phyloP scores from a whole-genome alignment of 352 stramenopile species.

The Pythium folliculosum region DNA sequence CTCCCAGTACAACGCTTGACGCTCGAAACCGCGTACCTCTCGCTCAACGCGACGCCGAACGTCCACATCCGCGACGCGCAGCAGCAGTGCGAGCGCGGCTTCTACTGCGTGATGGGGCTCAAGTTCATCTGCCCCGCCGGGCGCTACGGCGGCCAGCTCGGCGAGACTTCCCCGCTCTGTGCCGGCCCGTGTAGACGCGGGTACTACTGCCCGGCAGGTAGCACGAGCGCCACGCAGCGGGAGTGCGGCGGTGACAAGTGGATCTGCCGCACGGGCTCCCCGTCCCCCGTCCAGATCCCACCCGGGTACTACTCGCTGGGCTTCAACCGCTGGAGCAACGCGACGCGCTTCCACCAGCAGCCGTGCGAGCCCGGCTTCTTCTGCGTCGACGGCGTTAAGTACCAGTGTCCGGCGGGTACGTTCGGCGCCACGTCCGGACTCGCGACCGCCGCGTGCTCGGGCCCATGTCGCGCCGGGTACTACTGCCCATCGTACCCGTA shows the following conservation, averaged over 20 bases:
- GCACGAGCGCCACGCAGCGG: conserved; percentile 37
- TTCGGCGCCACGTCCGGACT: conserved; percentile 60
- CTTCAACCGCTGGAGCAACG: conserved; percentile 32
- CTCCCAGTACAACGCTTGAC: not conserved
- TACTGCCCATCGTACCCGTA: conserved; percentile 70
- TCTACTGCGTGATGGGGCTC: conserved; percentile 61
- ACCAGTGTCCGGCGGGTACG: conserved; percentile 71
- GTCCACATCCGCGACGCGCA: conserved; percentile 48
- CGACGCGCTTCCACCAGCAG: conserved; percentile 59
- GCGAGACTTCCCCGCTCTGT: conserved; percentile 61
- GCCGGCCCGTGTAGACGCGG: conserved; percentile 57
- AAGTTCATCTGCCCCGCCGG: conserved; percentile 63
- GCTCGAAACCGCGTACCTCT: not conserved
- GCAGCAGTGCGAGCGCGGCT: conserved; percentile 58
- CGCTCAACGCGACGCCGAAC: conserved; percentile 30
- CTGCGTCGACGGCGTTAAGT: conserved; percentile 63
- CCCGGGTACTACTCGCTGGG: conserved; percentile 76
- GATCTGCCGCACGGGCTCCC: conserved; percentile 59
- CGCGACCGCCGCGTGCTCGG: conserved; percentile 48
- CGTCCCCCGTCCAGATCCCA: conserved; percentile 32
- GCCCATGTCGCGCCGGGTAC: conserved; percentile 59
- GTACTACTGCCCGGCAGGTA: conserved; percentile 67
- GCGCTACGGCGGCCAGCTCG: conserved; percentile 43
- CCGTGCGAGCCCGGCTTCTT: conserved; percentile 77
- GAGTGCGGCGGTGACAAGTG: conserved; percentile 46